phyloP scores from a whole-genome alignment of 495 filamentous ascomycete species.

The Tuber indicum region DNA sequence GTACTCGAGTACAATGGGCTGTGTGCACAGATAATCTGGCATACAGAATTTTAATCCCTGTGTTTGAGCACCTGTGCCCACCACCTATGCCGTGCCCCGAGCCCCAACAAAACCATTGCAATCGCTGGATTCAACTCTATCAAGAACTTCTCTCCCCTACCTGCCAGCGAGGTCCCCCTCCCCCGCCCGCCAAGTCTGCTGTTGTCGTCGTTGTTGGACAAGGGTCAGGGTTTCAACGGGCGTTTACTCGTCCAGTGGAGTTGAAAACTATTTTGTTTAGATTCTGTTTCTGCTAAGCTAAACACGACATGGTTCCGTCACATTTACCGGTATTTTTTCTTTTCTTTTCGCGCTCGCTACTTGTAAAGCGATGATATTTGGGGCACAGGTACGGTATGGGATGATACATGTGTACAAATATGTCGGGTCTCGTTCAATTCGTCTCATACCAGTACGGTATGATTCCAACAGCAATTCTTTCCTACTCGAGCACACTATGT shows the following conservation, averaged over 20 bases:
- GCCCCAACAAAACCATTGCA: neutral
- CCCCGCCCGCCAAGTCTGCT: neutral
- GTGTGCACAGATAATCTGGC: neutral
- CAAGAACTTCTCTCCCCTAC: neutral
- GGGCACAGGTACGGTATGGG: neutral
- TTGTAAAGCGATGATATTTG: neutral
- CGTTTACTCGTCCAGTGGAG: neutral
- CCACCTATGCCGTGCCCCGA: neutral
- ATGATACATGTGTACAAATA: neutral
- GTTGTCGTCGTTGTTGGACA: neutral
- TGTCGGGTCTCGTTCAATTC: neutral
- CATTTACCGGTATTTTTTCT: neutral
- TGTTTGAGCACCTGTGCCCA: neutral
- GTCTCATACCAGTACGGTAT: neutral
- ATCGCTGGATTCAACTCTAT: neutral
- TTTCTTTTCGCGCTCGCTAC: neutral
- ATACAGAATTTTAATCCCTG: neutral
- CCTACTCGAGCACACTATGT: neutral
- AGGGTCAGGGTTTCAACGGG: neutral
- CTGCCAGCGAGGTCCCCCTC: neutral
- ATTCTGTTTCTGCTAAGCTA: neutral
- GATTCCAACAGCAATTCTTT: neutral
- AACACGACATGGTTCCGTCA: neutral
- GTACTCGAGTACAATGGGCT: no score
- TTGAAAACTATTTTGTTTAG: neutral